Percentiles rank a stretch among this genome's conserved stretches.
Conservation (phyloP, 441 rosid genomes). For the Raphanus hybrid region DNA sequence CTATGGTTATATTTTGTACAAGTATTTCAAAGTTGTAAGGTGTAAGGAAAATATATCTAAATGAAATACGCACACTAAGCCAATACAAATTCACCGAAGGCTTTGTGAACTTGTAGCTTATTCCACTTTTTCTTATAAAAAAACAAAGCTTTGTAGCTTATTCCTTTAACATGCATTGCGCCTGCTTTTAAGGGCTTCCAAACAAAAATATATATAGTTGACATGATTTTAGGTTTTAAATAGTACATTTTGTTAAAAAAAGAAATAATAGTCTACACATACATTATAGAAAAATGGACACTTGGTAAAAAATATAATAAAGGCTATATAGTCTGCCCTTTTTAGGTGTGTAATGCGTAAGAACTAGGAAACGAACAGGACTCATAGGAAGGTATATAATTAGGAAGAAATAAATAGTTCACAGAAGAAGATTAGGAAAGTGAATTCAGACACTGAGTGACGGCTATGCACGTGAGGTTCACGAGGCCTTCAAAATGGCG, state of each 20-base stretch:
- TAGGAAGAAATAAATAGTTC: slow-evolving; percentile 12
- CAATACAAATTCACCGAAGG: not conserved
- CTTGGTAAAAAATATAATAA: slow-evolving; percentile 10
- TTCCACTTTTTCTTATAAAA: not conserved
- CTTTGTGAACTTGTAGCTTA: not conserved
- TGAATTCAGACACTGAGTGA: slow-evolving; percentile 36
- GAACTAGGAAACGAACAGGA: slow-evolving; percentile 21
- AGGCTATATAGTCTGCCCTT: not conserved
- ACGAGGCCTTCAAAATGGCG: slow-evolving; percentile 6
- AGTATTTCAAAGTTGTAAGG: not conserved
- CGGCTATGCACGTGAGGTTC: slow-evolving; percentile 41
- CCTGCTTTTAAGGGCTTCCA: not conserved
- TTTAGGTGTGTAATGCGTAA: slow-evolving; percentile 27
- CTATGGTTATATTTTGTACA: slow-evolving; percentile 3
- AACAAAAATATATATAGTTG: slow-evolving; percentile 2
- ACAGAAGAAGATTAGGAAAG: not conserved
- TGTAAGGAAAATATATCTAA: too few species aligned
- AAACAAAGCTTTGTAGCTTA: not conserved
- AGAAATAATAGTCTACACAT: slow-evolving; percentile 5
- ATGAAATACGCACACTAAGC: too few species aligned
- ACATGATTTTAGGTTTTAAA: slow-evolving; percentile 4
- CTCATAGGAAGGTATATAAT: slow-evolving; percentile 32
- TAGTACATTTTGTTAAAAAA: not conserved
- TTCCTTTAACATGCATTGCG: not conserved
- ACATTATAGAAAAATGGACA: slow-evolving; percentile 6